Evolutionary conservation across 1,284 basidiomycete genomes (phyloP), one percentile per base, ranked within the genome.

Genomic region (Cryptococcus deneoformans): DNA sequence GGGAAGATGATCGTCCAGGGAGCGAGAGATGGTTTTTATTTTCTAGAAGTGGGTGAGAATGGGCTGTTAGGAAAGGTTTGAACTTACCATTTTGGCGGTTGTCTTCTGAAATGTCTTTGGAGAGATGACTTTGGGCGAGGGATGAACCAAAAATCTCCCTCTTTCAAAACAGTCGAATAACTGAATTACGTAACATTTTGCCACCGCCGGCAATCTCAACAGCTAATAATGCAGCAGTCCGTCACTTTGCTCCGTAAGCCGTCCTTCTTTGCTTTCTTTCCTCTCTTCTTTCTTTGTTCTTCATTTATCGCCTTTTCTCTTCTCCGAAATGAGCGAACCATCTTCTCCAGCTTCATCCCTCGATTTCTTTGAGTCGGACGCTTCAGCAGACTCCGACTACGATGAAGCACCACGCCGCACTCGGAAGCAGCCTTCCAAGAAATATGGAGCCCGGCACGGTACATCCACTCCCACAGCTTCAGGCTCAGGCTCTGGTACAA

Each of bases 1-100:
- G 0, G 79, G 77, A 7, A 79, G 67, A 55, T 78, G 79, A 63
- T 78, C 75, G 64, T 79, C 78, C 16, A 79, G 67, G 50, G 77
- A 79, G 66, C 77, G 64, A 24, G 65, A 70, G 53, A 79, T 79
- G 62, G 78, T 75, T 50, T 77, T 77, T 69, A 79, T 78, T 68
- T 79, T 79, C 78, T 79, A 58, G 12, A 8, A n/a, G 2, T 5
- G 16, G 20, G 0, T 38, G 8, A 16, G 16, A 3, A 29, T 29
- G 29, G 12, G 29, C 2, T 20, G 52, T 54, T 29, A 54, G 52
- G 5, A 43, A 4, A 12, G 12, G 16, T 5, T 12, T 8, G 24
- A 24, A n/a, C 43, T n/a, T 45, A 45, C 43, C 43, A 45, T 45
- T 45, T 45, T 45, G 6, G 10, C 10, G 43, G 43, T 24, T 45